Percentiles rank a stretch among this genome's conserved stretches.
phyloP scores from a whole-genome alignment of 441 rosid genomes.

The Cnidoscolus chayamansa region DNA sequence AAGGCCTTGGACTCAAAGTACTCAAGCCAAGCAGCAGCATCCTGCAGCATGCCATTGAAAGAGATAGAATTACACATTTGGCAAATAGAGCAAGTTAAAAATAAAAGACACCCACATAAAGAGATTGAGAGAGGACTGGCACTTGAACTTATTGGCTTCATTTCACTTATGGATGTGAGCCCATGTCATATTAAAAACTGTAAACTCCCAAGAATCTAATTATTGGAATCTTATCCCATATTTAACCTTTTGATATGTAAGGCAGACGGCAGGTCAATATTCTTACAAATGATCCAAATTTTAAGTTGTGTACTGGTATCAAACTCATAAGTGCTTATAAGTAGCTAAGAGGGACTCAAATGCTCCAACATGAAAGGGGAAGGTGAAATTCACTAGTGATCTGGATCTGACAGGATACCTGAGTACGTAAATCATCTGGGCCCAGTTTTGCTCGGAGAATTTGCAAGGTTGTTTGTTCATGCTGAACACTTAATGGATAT shows the following conservation, averaged over 20 bases:
- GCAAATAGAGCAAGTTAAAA: no score
- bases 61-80: background rate
- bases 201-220: background rate
- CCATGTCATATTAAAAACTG: constrained; percentile 1
- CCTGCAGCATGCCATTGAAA: constrained; percentile 37
- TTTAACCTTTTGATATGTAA: background rate
- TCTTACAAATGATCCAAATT: background rate
- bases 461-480: constrained; percentile 66
- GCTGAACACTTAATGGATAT: constrained; percentile 66
- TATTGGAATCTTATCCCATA: background rate
- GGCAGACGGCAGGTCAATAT: background rate
- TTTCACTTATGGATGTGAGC: background rate
- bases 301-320: background rate
- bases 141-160: background rate
- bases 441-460: constrained; percentile 65
- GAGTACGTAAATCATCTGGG: constrained; percentile 65
- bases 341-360: constrained; percentile 4
- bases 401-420: constrained; percentile 32
- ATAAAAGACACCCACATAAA: background rate
- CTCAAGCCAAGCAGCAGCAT: constrained; percentile 83
- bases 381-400: constrained; percentile 22
- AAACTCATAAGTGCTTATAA: background rate
- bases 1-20: constrained; percentile 68
- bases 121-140: constrained; percentile 1
- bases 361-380: constrained; percentile 66